Evolutionary conservation across 179 eudicot species (phyloP), one percentile per base, ranked within the genome.

Genomic region (Heliamphora pulchella): DNA sequence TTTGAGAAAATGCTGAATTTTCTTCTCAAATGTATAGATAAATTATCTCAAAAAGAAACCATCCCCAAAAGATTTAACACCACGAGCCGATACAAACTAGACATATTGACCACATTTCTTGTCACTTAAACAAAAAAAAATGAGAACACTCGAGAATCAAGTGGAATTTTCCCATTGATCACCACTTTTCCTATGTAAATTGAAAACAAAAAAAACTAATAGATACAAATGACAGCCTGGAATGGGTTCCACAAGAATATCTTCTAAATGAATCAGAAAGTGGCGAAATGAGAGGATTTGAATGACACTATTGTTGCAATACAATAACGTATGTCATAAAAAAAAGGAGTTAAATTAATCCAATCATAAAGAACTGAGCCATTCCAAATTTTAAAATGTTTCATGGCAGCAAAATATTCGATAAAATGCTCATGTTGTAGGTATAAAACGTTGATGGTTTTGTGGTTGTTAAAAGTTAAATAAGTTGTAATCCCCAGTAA

Each of bases 51-150:
- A 46, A 22, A 54, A 0, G 22, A 53, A 22, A 0, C 8, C 14
- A 10, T 14, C 13, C 53, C 78, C 8, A 4, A 62, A 61, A 63
- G 41, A 76, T 43, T 61, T 41, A 8, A 20, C 58, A 64, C 61
- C 72, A 20, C 80, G 64, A 18, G 15, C 8, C 2, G 79, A 76
- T 61, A 61, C 79, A 76, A 62, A 46, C 79, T 61, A 61, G 70
- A 3, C 58, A 6, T 44, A 17, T 43, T 31, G 18, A 11, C 20
- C 15, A n/a, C 8, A 31, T 75, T 22, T 14, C 46, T 54, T 50
- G 8, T 15, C 47, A 58, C 4, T 4, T 14, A 5, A 7, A 17
- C 43, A 62, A 46, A 13, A 8, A 5, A 76, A 48, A 76, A 18
- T 7, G 11, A 46, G 17, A 76, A 1, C 5, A 61, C 41, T 2